Evolutionary conservation across 2,329 filamentous ascomycete genomes (phyloP), one percentile per base, ranked within the genome.

Genomic region (Lasiodiplodia sp.): DNA sequence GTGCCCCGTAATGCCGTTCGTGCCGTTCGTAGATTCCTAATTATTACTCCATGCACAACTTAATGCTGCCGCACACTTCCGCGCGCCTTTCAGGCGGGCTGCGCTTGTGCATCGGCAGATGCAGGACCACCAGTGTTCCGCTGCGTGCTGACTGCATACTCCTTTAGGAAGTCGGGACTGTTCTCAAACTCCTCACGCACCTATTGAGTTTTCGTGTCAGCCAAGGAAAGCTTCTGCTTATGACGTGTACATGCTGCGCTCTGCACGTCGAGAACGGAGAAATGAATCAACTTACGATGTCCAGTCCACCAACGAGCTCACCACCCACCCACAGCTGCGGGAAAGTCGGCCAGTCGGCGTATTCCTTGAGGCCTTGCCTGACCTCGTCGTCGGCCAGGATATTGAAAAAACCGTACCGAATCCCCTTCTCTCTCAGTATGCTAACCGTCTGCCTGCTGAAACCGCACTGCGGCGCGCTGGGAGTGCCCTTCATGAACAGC

Each of bases 381-480:
- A 99, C 96, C 80, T 98, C 95, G 76, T 99, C 95, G 78, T 99
- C 96, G 71, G 96, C 96, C 74, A 99, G 82, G 72, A 99, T 99
- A 79, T 99, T 98, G 86, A 99, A 99, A 85, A 99, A 99, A 23
- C 96, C 96, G 79, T 98, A 99, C 79, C 97, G 93, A 70, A 99
- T 92, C 62, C 91, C 91, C 77, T 93, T 91, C 82, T 98, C 95
- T 65, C 96, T 88, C 75, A 99, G 82, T 57, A 99, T 88, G 31
- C 85, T 89, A 53, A 99, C 96, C 55, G 97, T 84, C 82, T 97
- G 94, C 73, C 95, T 86, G 73, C 93, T 97, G 82, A 99, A 99
- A 2, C 96, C 94, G 76, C 94, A 97, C 80, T 97, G 92, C 1
- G 94, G 94, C 38, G 89, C 87, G 72, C 90, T 92, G 0, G 94